Evolutionary conservation across 345 rosid species (phyloP), one percentile per base, ranked within the genome.

Genomic region (Hibiscus mutabilis): DNA sequence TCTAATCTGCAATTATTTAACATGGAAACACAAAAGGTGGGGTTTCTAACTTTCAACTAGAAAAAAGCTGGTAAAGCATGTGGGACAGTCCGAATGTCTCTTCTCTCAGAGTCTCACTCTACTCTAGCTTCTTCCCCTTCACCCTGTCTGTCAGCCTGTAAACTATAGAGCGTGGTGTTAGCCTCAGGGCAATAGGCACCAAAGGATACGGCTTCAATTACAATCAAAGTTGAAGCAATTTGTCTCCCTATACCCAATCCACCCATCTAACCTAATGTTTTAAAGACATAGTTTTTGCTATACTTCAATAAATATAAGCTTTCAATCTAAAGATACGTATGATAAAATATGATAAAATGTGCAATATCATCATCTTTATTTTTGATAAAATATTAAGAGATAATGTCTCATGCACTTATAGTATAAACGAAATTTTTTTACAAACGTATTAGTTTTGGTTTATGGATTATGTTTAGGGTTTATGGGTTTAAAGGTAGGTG

Each of bases 71-170:
- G 22, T 65, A 76, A 75, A 73, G 76, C 66, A 73, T 76, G 77
- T 75, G 85, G 76, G 85, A 82, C 85, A 82, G 79, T 75, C 79
- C 74, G 85, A 79, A 79, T 82, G 83, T 79, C 75, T 77, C 72
- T 29, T 66, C 51, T 37, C 42, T 37, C 42, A 66, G 49, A 25
- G 10, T 27, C 2, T 6, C 19, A 25, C 27, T n/a, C n/a, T 62
- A 5, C 5, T 29, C 8, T 35, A 51, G 16, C 40, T 35, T 13
- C 49, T 31, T 60, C 42, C n/a, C n/a, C 52, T 46, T 53, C 58
- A 53, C 49, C 3, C 27, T 19, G 24, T 31, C 22, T 6, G 44
- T 1, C 49, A 18, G 40, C 40, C 40, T 6, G 40, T 35, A 35
- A 35, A 35, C 40, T 35, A 35, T 6, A 31, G 66, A 8, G 2